These are phyloP conservation scores for Plasmodium vivax DNA, from an alignment of 169 alveolate genomes.

Conservation along the genomic window DNA sequence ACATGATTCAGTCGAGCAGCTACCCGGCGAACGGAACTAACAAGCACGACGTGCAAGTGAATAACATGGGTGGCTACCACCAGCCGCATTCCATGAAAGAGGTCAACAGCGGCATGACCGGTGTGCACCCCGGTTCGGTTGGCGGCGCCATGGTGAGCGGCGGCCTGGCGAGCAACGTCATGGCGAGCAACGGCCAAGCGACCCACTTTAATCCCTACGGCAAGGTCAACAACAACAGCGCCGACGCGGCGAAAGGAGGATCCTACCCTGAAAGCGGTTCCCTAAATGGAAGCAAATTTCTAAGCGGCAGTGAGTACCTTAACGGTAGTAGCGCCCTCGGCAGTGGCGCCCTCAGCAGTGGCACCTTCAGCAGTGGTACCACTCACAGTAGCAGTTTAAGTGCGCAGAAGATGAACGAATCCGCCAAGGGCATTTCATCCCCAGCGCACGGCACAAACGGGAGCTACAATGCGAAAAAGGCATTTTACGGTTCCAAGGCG, in stretches of 20 bases:
- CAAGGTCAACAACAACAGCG: not conserved
- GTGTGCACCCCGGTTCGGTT: not conserved
- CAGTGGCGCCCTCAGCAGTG: not conserved
- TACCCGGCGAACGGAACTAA: not conserved
- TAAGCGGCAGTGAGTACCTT: not conserved
- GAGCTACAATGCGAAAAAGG: not conserved
- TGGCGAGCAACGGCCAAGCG: not conserved
- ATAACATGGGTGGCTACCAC: conserved; percentile 16
- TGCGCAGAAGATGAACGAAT: not conserved
- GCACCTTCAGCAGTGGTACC: not conserved
- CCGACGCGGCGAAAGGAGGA: not conserved
- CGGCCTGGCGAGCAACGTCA: not conserved
- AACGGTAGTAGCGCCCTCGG: not conserved
- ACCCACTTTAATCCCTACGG: not conserved
- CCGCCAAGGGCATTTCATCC: not conserved
- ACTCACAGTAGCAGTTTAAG: not conserved
- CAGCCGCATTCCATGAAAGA: conserved; percentile 8
- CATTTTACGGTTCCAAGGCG: not conserved
- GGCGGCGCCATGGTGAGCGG: not conserved
- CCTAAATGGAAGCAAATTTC: not conserved
- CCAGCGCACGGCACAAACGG: not conserved
- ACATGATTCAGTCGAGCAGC: conserved; percentile 9
- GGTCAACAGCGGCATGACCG: not conserved
- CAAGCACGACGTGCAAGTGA: conserved; percentile 10
- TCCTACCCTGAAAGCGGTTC: not conserved